Conservation (phyloP, 208 protist species). For the Crithidia fasciculata region DNA sequence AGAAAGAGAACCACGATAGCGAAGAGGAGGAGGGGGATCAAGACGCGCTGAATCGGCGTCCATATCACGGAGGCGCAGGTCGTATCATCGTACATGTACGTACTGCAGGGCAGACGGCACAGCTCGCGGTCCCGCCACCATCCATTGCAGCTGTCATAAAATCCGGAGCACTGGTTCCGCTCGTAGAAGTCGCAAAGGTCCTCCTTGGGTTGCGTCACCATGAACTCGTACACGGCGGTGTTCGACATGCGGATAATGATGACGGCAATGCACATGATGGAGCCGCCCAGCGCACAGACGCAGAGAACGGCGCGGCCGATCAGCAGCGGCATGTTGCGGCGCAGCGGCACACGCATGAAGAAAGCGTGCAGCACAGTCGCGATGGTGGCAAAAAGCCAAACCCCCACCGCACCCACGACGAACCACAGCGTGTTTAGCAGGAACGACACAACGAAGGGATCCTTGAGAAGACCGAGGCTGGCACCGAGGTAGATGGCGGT, state of each 20-base stretch:
- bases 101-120: background rate
- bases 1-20: background rate
- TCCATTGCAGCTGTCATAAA: background rate
- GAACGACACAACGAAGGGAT: background rate
- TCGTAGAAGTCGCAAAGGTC: slow-evolving; percentile 15
- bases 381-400: background rate
- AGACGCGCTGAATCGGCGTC: background rate
- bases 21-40: slow-evolving; percentile 6
- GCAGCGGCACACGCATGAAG: slow-evolving; percentile 47
- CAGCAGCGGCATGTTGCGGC: slow-evolving; percentile 5
- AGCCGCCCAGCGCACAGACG: slow-evolving; percentile 26
- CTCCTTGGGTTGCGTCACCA: background rate
- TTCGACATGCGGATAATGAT: background rate
- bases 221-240: background rate
- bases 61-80: slow-evolving; percentile 1
- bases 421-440: slow-evolving; percentile 3
- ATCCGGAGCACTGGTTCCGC: slow-evolving; percentile 10
- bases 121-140: background rate
- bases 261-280: background rate
- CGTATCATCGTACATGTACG: background rate
- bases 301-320: slow-evolving; percentile 16
- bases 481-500: background rate
- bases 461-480: background rate
- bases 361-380: slow-evolving; percentile 19
- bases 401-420: background rate